Conservation (phyloP, 805 yeast species). For the Candida quercuum region DNA sequence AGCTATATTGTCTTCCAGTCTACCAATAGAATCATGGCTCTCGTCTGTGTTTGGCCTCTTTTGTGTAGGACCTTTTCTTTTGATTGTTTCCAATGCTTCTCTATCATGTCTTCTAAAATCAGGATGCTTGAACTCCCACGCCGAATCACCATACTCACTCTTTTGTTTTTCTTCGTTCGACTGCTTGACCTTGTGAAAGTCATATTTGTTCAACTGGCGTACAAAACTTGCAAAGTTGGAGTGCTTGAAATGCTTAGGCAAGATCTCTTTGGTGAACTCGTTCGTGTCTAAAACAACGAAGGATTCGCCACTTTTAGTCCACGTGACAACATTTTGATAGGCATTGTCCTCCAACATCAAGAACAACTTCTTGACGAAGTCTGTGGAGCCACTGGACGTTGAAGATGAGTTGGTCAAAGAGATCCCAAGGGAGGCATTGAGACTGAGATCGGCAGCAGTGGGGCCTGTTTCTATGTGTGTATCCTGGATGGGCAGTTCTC, state of each 20-base stretch:
- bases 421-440: conserved; percentile 18
- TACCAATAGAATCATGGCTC: conserved; percentile 8
- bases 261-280: conserved; percentile 80
- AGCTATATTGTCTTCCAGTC: conserved; percentile 15
- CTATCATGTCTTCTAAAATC: conserved; percentile 72
- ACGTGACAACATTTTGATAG: conserved; percentile 71
- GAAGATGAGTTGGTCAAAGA: conserved; percentile 20
- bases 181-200: conserved; percentile 90
- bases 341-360: conserved; percentile 80
- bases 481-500: background rate
- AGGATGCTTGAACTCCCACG: conserved; percentile 96
- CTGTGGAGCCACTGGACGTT: conserved; percentile 49
- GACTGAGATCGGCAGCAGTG: conserved; percentile 1
- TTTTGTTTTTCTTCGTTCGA: conserved; percentile 54
- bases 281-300: conserved; percentile 88
- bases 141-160: conserved; percentile 62
- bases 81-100: conserved; percentile 80
- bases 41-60: conserved; percentile 35
- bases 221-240: conserved; percentile 93
- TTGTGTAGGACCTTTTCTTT: conserved; percentile 67
- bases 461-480: conserved; percentile 4
- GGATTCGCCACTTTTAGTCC: conserved; percentile 83
- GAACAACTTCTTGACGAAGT: conserved; percentile 72
- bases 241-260: conserved; percentile 93
- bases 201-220: conserved; percentile 92